Evolutionary conservation across 75 land plant genomes (phyloP).

Genomic region (Adiantum capillusveneris): DNA sequence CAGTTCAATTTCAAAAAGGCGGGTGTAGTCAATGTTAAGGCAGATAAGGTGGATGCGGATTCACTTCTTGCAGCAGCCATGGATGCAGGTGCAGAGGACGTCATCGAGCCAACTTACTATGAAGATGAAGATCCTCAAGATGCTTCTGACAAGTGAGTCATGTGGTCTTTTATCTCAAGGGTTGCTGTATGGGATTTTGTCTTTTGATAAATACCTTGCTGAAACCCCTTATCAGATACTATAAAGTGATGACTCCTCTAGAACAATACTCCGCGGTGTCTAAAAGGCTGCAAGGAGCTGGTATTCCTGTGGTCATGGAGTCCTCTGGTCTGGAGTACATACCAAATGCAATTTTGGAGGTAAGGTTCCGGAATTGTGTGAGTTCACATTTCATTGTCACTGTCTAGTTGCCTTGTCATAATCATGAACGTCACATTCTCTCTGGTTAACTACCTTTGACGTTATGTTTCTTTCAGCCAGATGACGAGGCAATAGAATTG

Average conservation of each 20-base stretch:
- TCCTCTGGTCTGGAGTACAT: constrained; percentile 66
- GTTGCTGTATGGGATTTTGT: neutral
- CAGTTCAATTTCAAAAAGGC: constrained; percentile 84
- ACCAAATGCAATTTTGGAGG: constrained; percentile 69
- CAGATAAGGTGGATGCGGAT: constrained; percentile 59
- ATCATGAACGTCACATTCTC: neutral
- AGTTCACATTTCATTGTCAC: neutral
- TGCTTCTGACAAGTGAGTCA: constrained; percentile 43
- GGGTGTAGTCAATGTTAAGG: constrained; percentile 65
- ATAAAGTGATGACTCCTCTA: constrained; percentile 62
- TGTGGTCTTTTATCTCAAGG: neutral
- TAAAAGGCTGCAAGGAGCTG: constrained; percentile 62
- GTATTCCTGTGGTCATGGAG: constrained; percentile 66
- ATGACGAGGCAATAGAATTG: constrained; percentile 91
- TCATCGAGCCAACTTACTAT: constrained; percentile 61
- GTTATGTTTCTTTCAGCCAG: constrained; percentile 42
- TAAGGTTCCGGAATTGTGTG: constrained; percentile 13
- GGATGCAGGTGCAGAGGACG: constrained; percentile 97
- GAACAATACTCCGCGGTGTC: constrained; percentile 53
- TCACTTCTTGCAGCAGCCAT: constrained; percentile 67
- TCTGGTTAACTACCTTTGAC: neutral
- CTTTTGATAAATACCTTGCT: neutral
- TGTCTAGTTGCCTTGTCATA: neutral
- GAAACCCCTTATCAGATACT: constrained; percentile 32
- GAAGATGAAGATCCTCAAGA: constrained; percentile 71